A percentile compares a stretch with the other conserved stretches of the same genome.
Evolutionary conservation across 805 yeast genomes (phyloP).

Genomic region (Starmerella floris): DNA sequence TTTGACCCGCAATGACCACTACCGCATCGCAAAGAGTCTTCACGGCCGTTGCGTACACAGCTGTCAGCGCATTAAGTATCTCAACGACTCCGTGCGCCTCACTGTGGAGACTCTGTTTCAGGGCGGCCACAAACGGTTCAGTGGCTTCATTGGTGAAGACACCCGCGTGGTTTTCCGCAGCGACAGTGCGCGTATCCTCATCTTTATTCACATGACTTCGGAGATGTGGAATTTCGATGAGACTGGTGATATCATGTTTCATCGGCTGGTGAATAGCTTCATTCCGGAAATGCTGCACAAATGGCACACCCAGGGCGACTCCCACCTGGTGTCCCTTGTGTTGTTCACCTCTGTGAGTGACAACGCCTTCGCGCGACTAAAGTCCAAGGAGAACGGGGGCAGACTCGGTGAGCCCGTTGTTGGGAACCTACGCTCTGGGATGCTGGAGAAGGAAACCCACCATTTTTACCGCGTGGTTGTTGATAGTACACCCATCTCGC

Average conservation of each 20-base stretch:
- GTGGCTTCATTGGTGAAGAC: slow-evolving; percentile 57
- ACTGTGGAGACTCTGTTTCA: slow-evolving; percentile 50
- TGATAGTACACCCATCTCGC: slow-evolving; percentile 76
- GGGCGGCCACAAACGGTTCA: slow-evolving; percentile 54
- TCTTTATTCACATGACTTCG: slow-evolving; percentile 73
- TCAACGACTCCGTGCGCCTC: slow-evolving; percentile 47
- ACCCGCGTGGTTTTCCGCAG: slow-evolving; percentile 81
- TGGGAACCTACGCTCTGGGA: slow-evolving; percentile 5
- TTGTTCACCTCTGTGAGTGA: slow-evolving; percentile 41
- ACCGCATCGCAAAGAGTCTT: slow-evolving; percentile 58
- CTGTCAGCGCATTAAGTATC: slow-evolving; percentile 50
- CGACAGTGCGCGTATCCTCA: slow-evolving; percentile 73
- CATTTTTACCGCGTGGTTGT: slow-evolving; percentile 90
- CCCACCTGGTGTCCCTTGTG: slow-evolving; percentile 82
- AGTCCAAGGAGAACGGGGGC: not conserved
- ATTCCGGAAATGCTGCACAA: slow-evolving; percentile 77
- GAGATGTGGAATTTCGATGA: slow-evolving; percentile 99
- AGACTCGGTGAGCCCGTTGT: not conserved
- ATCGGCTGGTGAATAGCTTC: slow-evolving; percentile 79
- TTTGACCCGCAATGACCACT: slow-evolving; percentile 83
- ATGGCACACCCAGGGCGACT: slow-evolving; percentile 79
- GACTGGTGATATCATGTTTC: slow-evolving; percentile 86
- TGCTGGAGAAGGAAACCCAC: slow-evolving; percentile 61
- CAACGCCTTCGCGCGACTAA: not conserved
- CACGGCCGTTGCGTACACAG: slow-evolving; percentile 52